A percentile compares a stretch with the other conserved stretches of the same genome.
Conservation (phyloP, 176 grass and related monocot genomes). For the Zea luxurians region DNA sequence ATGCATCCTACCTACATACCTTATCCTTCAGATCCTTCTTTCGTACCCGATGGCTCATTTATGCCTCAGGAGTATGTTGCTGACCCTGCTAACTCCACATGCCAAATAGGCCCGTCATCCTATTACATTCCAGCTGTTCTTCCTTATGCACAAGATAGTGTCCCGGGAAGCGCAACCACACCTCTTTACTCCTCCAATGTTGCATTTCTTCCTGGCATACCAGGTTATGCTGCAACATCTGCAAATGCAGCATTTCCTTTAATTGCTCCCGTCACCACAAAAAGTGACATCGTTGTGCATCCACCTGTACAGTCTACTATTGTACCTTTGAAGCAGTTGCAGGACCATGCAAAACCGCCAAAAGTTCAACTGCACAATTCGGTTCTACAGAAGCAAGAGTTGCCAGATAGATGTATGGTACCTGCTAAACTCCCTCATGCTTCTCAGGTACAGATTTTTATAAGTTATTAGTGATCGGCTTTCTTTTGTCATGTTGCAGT, state of each 20-base stretch:
- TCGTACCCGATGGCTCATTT: conserved; percentile 48
- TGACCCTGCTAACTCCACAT: conserved; percentile 50
- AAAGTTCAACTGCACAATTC: conserved; percentile 47
- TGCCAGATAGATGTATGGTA: conserved; percentile 29
- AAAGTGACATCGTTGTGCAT: conserved; percentile 33
- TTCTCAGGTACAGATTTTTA: conserved; percentile 47
- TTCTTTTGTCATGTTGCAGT: background rate
- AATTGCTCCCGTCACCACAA: conserved; percentile 37
- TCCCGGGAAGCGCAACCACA: conserved; percentile 28
- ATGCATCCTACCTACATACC: conserved; percentile 52
- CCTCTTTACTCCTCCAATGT: conserved; percentile 31
- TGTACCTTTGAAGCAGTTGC: conserved; percentile 58
- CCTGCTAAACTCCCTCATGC: conserved; percentile 35
- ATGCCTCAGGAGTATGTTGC: conserved; percentile 49
- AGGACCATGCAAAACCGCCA: conserved; percentile 36
- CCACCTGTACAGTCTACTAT: conserved; percentile 44
- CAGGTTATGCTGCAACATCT: conserved; percentile 43
- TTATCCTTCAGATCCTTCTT: conserved; percentile 55
- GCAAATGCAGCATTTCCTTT: conserved; percentile 29
- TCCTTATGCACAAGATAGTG: conserved; percentile 52
- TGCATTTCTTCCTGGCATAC: conserved; percentile 39
- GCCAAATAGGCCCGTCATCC: conserved; percentile 49
- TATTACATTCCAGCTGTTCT: conserved; percentile 62
- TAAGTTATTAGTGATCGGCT: background rate
- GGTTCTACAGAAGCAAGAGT: conserved; percentile 51